Evolutionary conservation across 1,284 basidiomycete genomes (phyloP), one percentile per base, ranked within the genome.

Genomic region (Phellopilus nigrolimitatus): DNA sequence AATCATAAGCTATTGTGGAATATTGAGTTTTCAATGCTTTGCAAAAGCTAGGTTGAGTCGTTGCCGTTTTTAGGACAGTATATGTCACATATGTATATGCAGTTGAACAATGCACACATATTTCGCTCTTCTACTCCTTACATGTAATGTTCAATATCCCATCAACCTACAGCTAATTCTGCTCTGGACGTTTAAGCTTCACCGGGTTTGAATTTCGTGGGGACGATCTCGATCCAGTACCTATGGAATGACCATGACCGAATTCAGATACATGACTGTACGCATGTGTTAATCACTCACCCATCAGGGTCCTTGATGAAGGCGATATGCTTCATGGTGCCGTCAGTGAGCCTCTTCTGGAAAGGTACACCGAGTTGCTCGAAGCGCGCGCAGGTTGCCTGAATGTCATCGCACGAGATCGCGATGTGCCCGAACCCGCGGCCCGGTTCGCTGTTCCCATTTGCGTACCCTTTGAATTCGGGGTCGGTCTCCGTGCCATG

Each of bases 261-360:
- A n/a, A n/a, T n/a, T n/a, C n/a, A n/a, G n/a, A n/a, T n/a, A 25
- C 3, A 46, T 3, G 3, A 39, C 17, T 42, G n/a, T n/a, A n/a
- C n/a, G n/a, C n/a, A n/a, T n/a, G n/a, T n/a, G n/a, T n/a, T n/a
- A n/a, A 56, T 3, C 54, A 51, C 33, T 61, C 62, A 88, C 80
- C 84, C 84, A 70, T 92, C 90, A 22, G 91, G 91, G 68, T 95
- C 92, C 66, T 91, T 71, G 61, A 93, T 84, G 67, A 97, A 95
- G 2, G 93, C 93, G 56, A 92, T 88, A 61, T 87, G 37, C 66
- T 70, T 82, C 90, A 97, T 95, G 65, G 77, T 85, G 4, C 93
- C 93, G 51, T 95, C 93, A 3, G 77, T 82, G 36, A 84, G 84
- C 54, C 78, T 80, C 75, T 97, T 97, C 78, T 95, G 89, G 74